Evolutionary conservation across 371 early-diverging fungal species (phyloP).

Genomic region (Mucor lusitanicus): DNA sequence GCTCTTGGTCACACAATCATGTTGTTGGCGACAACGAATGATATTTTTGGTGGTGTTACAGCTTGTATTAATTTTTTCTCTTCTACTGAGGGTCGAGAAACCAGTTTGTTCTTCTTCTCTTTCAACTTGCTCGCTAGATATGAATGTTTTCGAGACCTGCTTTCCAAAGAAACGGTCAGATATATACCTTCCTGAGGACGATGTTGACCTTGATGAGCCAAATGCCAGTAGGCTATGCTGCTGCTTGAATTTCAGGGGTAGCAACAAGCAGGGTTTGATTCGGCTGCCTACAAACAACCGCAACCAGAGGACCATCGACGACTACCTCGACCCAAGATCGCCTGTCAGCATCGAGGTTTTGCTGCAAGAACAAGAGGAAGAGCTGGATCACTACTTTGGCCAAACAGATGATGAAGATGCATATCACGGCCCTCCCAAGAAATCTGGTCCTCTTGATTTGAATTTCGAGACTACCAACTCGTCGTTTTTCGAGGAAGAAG

Average conservation of each 20-base stretch:
- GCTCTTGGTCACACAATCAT: not conserved
- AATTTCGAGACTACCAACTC: not conserved
- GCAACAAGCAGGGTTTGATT: slow-evolving; percentile 1
- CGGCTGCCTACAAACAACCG: slow-evolving; percentile 3
- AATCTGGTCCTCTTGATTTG: not conserved
- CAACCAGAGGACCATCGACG: slow-evolving; percentile 7
- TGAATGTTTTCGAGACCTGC: not conserved
- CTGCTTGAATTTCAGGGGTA: not conserved
- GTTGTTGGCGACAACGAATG: not conserved
- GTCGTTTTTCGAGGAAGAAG: slow-evolving; percentile 10
- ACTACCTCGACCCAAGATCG: slow-evolving; percentile 15
- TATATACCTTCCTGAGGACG: slow-evolving; percentile 13
- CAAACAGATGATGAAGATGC: slow-evolving; percentile 14
- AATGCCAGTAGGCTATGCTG: not conserved
- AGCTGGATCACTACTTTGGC: slow-evolving; percentile 18
- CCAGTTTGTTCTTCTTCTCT: not conserved
- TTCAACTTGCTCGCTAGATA: not conserved
- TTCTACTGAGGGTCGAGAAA: not conserved
- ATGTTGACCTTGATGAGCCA: slow-evolving; percentile 1
- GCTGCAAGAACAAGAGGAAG: slow-evolving; percentile 21
- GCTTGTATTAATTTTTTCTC: not conserved
- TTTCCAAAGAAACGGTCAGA: not conserved
- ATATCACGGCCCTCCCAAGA: slow-evolving; percentile 1
- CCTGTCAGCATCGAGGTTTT: slow-evolving; percentile 15
- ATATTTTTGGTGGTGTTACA: not conserved